Evolutionary conservation across 1,139 yeast genomes (phyloP).

Genomic region (Candida tetrigidarum): DNA sequence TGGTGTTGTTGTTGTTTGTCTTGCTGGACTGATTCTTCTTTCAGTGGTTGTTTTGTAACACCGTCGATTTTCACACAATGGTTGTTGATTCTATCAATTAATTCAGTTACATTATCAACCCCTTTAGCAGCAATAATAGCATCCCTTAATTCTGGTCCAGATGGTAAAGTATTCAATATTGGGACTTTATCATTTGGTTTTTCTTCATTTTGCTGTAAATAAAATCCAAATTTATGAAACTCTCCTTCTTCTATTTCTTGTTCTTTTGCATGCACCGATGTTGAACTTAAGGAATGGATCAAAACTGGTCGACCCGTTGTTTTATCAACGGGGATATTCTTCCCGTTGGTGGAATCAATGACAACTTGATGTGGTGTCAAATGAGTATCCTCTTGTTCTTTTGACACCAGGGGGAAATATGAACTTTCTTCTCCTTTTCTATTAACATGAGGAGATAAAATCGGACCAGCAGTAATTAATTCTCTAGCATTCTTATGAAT

Average conservation of each 20-base stretch:
- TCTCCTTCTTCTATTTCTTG: conserved; percentile 94
- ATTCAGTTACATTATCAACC: conserved; percentile 68
- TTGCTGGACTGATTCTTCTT: neutral
- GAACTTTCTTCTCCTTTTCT: conserved; percentile 18
- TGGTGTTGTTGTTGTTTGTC: conserved; percentile 4
- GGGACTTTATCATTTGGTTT: conserved; percentile 26
- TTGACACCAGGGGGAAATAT: conserved; percentile 17
- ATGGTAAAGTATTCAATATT: conserved; percentile 54
- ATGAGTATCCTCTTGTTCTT: conserved; percentile 24
- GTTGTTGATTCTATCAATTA: conserved; percentile 66
- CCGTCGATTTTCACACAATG: conserved; percentile 54
- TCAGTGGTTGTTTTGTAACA: neutral
- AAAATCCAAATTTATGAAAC: conserved; percentile 81
- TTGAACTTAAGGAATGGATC: conserved; percentile 64
- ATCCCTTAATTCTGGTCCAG: conserved; percentile 76
- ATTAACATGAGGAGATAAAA: conserved; percentile 45
- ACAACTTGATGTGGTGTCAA: conserved; percentile 74
- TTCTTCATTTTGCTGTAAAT: conserved; percentile 50
- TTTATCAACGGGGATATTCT: conserved; percentile 61
- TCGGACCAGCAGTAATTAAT: conserved; percentile 57
- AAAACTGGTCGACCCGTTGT: conserved; percentile 74
- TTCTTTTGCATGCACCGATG: conserved; percentile 68
- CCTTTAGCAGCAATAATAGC: conserved; percentile 83
- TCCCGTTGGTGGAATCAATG: conserved; percentile 58
- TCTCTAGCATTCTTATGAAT: conserved; percentile 56